Evolutionary conservation across 1,139 yeast species (phyloP), one percentile per base, ranked within the genome.

Genomic region (Pichia sp.): DNA sequence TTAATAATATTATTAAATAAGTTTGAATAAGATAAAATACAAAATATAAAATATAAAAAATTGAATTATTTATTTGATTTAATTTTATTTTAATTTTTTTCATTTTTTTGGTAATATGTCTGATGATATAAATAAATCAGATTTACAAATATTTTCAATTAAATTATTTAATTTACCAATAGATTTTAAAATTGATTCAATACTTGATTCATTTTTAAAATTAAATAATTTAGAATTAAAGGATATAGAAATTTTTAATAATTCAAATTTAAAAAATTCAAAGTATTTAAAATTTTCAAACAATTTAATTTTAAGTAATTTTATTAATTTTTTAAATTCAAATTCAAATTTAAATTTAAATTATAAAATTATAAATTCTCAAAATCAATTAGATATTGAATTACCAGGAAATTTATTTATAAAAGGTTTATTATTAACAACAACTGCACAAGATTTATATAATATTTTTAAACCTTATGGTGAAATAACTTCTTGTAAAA

Each of bases 351-450:
- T 16, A 16, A n/a, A 28, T 24, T 7, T 10, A n/a, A 26, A 29
- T 26, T 52, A 48, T 39, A 53, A 52, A 37, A 35, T 54, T 10
- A 49, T 62, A 6, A 40, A 48, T 7, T 50, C 65, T 51, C 66
- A 71, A 30, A 65, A 70, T 45, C 73, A 80, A 28, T 60, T 79
- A 29, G 42, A 49, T 30, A 23, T 26, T 26, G 75, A 82, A 24
- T 81, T 80, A 51, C 87, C 89, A 1, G 87, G 86, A 0, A 76
- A 77, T 53, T 59, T 82, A 30, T 80, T 78, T 57, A 73, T 81
- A 28, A 72, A 80, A 34, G 62, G 81, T 2, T 55, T 74, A 11
- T 60, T 64, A 3, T 64, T 64, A 55, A 68, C 53, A 57, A 70
- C 71, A 51, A 69, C 65, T 4, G 57, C 66, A 8, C 66, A 64